Conservation (phyloP, 495 filamentous ascomycete genomes). For the Aspergillus diversus region DNA sequence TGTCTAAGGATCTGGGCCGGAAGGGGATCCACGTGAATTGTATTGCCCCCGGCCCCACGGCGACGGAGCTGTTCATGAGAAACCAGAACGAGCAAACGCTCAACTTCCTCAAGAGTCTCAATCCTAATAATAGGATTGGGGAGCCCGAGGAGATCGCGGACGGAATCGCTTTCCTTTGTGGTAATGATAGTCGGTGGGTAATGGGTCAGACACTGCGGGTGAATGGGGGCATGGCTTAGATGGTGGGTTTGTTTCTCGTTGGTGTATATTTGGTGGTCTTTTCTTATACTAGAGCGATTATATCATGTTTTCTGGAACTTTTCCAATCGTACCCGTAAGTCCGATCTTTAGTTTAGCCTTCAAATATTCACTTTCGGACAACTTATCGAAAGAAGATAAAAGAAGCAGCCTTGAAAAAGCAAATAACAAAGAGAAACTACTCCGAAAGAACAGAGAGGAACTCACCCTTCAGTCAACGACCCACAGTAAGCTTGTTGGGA, state of each 20-base stretch:
- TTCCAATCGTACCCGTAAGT: not conserved
- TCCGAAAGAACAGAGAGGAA: too few relatives aligned
- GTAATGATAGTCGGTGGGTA: constrained; percentile 6
- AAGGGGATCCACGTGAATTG: constrained; percentile 57
- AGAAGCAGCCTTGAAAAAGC: too few relatives aligned
- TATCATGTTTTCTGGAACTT: not conserved
- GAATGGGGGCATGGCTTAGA: constrained; percentile 10
- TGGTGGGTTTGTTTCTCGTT: not conserved
- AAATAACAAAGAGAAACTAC: too few relatives aligned
- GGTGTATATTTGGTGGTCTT: too few relatives aligned
- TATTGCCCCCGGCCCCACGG: constrained; percentile 54
- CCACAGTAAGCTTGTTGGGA: too few relatives aligned
- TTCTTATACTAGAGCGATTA: not conserved
- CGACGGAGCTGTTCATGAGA: constrained; percentile 40
- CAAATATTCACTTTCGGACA: not conserved
- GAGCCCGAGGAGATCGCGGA: constrained; percentile 24
- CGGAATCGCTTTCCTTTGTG: constrained; percentile 12
- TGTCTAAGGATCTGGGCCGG: constrained; percentile 57
- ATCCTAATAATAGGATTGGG: constrained; percentile 53
- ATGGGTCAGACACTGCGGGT: constrained; percentile 9
- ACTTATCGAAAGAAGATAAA: too few relatives aligned
- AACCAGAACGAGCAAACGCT: constrained; percentile 41
- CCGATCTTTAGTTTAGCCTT: not conserved
- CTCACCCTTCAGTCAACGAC: too few relatives aligned
- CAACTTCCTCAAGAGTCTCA: constrained; percentile 2